Evolutionary conservation across 2,329 filamentous ascomycete species (phyloP), one percentile per base, ranked within the genome.

Genomic region (Fusarium sp.): DNA sequence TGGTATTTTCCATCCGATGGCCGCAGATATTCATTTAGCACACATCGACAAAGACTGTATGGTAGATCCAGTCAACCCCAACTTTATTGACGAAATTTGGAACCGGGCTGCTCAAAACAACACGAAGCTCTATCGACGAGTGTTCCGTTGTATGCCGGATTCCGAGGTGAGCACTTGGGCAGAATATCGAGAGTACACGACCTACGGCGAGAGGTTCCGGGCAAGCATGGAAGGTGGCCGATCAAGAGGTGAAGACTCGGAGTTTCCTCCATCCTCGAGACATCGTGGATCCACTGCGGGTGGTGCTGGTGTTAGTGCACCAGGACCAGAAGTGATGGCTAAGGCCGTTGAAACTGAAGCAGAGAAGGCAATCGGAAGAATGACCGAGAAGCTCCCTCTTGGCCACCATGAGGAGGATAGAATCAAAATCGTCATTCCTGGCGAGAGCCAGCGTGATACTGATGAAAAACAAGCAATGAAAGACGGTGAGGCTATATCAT

Each of bases 121-220:
- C 81, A 99, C 96, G 7, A 96, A 95, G 80, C 89, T 99, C 54
- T 99, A 94, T 84, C 93, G 96, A 38, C 91, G 93, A 70, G 96
- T 99, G 14, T 99, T 99, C 85, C 91, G 95, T 52, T 98, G 95
- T 82, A 97, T 97, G 93, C 96, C 96, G 3, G 96, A 99, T 81
- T 98, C 92, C 58, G 94, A 98, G 79, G 96, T 98, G 33, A 92
- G 91, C 73, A 96, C 93, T 48, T 99, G 96, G 96, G 91, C 93
- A 75, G 93, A 97, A 73, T 99, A 99, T 83, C 92, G 94, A 72
- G 93, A 97, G 75, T 97, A 93, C 79, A 87, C 90, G 61, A 88
- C 91, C 9, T 98, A 98, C 80, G 88, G 89, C 24, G 90, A 93
- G 75, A 90, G 91, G 51, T 98, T 99, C 85, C 89, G 90, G 63